These are phyloP conservation scores for Ophiocytium majus DNA, from an alignment of 352 stramenopile species.

Conservation along the genomic window DNA sequence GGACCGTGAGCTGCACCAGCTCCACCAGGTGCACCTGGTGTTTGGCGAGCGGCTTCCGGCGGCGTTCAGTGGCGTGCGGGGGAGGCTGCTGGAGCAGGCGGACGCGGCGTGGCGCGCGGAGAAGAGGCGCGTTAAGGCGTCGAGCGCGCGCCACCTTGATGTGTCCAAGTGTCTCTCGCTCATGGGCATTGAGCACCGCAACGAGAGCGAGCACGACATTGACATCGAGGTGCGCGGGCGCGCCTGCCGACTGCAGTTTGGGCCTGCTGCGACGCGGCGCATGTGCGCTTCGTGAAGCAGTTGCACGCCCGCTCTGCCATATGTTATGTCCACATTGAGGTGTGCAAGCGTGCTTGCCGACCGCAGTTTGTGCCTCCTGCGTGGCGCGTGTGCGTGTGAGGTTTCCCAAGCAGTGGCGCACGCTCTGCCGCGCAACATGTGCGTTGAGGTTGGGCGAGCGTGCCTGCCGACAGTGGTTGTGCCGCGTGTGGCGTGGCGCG, in stretches of 20 bases:
- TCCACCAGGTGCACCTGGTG: constrained; percentile 67
- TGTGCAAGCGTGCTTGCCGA: no score
- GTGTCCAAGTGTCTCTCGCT: constrained; percentile 72
- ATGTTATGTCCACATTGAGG: no score
- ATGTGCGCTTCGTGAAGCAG: neutral
- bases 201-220: constrained; percentile 58
- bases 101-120: constrained; percentile 35
- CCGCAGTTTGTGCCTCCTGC: no score
- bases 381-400: no score
- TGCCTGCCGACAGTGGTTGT: no score
- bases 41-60: constrained; percentile 30
- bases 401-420: no score
- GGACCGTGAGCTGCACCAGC: constrained; percentile 49
- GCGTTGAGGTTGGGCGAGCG: no score
- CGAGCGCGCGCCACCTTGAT: constrained; percentile 34
- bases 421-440: no score
- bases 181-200: constrained; percentile 75
- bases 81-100: constrained; percentile 19
- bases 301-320: no score
- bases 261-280: neutral
- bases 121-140: constrained; percentile 34
- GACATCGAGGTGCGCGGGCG: constrained; percentile 46
- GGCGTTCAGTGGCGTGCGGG: constrained; percentile 30
- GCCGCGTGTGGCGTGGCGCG: no score
- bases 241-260: no score